Evolutionary conservation across 2,329 filamentous ascomycete species (phyloP), one percentile per base, ranked within the genome.

Genomic region (Penicillium sp.): DNA sequence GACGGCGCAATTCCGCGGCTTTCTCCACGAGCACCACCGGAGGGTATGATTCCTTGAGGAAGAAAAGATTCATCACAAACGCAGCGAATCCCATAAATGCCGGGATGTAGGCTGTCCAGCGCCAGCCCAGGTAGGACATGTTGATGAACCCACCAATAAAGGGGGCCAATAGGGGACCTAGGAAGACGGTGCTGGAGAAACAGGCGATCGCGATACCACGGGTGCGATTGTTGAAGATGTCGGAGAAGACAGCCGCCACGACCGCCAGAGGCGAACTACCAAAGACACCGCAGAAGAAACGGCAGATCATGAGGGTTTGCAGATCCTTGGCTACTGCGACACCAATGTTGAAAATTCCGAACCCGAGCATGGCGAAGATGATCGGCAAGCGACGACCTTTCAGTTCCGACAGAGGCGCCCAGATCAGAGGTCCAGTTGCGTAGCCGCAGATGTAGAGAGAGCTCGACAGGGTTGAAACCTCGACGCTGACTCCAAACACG

Each of bases 381-480:
- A 73, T 60, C 71, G 79, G 29, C 74, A 72, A 26, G 67, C 74
- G 82, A 65, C 79, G 68, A 1, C 79, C 80, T 46, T 74, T 80
- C 8, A 82, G 70, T 58, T 85, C 82, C 45, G 74, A 78, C 29
- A 84, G 59, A 0, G 81, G 81, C 8, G 78, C 80, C 78, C 79
- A 83, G 3, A 85, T 54, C 12, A 85, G 56, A 77, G 57, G 57
- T 0, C 83, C 83, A 4, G 82, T 57, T 0, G 75, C 76, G 51
- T 79, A 80, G 3, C 76, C 72, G 38, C 74, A 65, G 1, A 78
- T 63, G 36, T 76, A 72, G 5, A 77, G 58, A 2, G 70, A 69
- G 2, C 73, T 72, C 8, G 74, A 74, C 9, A 76, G 61, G 1
- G 62, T 63, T 1, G 69, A 60, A 4, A 74, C 67, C 52, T 74